These are phyloP conservation scores for Kuraishia capsulata DNA, from an alignment of 805 yeast genomes.

Conservation along the genomic window DNA sequence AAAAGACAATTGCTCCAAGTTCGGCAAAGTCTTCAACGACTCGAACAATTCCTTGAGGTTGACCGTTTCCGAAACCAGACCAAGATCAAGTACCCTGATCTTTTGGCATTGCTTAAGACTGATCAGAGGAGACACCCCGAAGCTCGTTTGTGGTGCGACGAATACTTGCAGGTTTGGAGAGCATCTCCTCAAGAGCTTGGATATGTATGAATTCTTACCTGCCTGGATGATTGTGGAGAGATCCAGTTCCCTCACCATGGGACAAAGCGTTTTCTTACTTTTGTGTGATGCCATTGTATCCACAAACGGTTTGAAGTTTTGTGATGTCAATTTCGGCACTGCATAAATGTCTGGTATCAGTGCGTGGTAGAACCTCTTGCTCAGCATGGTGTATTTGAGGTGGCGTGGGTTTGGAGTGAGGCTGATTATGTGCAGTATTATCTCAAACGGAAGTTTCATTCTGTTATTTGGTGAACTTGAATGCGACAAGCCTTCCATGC, in stretches of 20 bases:
- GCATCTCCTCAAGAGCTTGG: conserved; percentile 74
- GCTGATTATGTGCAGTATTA: conserved; percentile 30
- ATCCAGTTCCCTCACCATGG: conserved; percentile 57
- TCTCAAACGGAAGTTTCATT: conserved; percentile 37
- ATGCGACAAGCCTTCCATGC: background rate
- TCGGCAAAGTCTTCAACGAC: conserved; percentile 54
- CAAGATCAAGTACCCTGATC: conserved; percentile 60
- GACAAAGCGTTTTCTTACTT: conserved; percentile 42
- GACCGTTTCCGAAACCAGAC: conserved; percentile 85
- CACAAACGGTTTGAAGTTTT: conserved; percentile 66
- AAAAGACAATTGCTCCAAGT: conserved; percentile 69
- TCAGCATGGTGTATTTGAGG: conserved; percentile 49
- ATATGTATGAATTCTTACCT: conserved; percentile 86
- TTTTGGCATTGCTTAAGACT: conserved; percentile 64
- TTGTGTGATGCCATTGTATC: conserved; percentile 45
- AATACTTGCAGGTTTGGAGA: conserved; percentile 55
- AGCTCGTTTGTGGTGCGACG: conserved; percentile 90
- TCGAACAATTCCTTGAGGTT: conserved; percentile 72
- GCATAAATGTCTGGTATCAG: conserved; percentile 60
- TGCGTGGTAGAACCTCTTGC: conserved; percentile 48
- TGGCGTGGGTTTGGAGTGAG: conserved; percentile 23
- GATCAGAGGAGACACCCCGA: conserved; percentile 85
- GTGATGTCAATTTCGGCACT: conserved; percentile 52
- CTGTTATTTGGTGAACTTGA: conserved; percentile 5
- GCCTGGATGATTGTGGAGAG: conserved; percentile 75